A percentile compares a stretch with the other conserved stretches of the same genome.
Evolutionary conservation across 129 eudicot genomes (phyloP).

Genomic region (Sambucus nigra): DNA sequence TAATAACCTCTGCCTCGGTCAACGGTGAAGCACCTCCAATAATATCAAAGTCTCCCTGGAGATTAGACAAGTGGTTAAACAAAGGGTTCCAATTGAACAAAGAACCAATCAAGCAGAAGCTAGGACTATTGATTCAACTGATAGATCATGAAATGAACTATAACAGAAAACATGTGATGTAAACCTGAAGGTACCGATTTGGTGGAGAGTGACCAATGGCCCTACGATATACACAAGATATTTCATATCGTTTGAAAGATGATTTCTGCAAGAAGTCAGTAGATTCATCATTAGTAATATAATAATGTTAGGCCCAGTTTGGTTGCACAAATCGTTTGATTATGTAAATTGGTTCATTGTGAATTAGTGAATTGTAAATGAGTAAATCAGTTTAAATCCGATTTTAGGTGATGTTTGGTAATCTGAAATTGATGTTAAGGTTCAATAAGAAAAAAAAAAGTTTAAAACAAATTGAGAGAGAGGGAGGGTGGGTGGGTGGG

Average conservation of each 20-base stretch:
- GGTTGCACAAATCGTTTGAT: no score
- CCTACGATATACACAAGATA: constrained; percentile 72
- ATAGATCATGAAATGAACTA: background rate
- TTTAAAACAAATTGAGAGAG: no score
- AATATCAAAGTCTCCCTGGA: constrained; percentile 89
- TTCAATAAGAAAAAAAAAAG: no score
- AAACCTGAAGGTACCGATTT: constrained; percentile 87
- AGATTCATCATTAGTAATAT: no score
- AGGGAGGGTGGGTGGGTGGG: no score
- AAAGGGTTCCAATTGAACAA: constrained; percentile 3
- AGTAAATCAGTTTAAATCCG: no score
- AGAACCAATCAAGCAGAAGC: constrained; percentile 10
- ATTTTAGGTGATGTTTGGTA: no score
- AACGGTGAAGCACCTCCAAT: constrained; percentile 79
- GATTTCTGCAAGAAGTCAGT: constrained; percentile 50
- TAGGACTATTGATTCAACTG: background rate
- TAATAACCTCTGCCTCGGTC: constrained; percentile 84
- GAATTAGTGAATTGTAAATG: no score
- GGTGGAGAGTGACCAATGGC: constrained; percentile 96
- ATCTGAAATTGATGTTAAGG: no score
- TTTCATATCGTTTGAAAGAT: constrained; percentile 79
- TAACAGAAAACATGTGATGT: background rate
- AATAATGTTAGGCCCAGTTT: no score
- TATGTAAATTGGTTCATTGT: no score
- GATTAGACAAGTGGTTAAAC: background rate